Percentiles rank a stretch among this genome's conserved stretches.
Evolutionary conservation across 1,284 basidiomycete species (phyloP).

Genomic region (Meripilus lineatus): DNA sequence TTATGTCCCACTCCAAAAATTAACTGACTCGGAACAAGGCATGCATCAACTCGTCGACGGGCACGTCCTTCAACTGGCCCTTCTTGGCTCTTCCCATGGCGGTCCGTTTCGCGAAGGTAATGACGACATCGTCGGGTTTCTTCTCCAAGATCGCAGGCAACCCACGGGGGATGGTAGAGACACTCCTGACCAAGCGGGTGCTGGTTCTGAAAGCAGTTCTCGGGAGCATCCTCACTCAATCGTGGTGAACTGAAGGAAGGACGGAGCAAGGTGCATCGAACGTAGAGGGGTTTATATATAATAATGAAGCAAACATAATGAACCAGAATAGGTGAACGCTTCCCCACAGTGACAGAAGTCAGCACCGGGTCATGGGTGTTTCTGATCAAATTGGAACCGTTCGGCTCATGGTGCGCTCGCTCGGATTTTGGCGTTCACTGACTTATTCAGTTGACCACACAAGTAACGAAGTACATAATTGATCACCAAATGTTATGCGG

Average conservation of each 20-base stretch:
- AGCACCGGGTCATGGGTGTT: no score
- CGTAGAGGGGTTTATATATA: background rate
- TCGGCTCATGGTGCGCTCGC: no score
- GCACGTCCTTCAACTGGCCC: constrained; percentile 73
- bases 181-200: constrained; percentile 33
- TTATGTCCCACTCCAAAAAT: background rate
- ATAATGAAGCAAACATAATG: background rate
- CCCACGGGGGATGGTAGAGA: constrained; percentile 45
- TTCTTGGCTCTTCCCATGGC: constrained; percentile 75
- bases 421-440: no score
- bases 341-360: no score
- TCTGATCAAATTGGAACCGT: no score
- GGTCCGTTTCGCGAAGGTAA: constrained; percentile 81
- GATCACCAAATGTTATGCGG: no score
- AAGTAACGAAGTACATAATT: no score
- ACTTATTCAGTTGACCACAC: no score
- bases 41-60: constrained; percentile 69
- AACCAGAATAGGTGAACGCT: constrained; percentile 3
- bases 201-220: constrained; percentile 10
- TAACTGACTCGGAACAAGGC: constrained; percentile 58
- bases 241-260: background rate
- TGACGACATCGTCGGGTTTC: constrained; percentile 77
- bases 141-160: constrained; percentile 45
- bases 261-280: no score
- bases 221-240: constrained; percentile 18